Conservation (phyloP, 2,329 filamentous ascomycete genomes). For the Chaetomiaceae sp. region DNA sequence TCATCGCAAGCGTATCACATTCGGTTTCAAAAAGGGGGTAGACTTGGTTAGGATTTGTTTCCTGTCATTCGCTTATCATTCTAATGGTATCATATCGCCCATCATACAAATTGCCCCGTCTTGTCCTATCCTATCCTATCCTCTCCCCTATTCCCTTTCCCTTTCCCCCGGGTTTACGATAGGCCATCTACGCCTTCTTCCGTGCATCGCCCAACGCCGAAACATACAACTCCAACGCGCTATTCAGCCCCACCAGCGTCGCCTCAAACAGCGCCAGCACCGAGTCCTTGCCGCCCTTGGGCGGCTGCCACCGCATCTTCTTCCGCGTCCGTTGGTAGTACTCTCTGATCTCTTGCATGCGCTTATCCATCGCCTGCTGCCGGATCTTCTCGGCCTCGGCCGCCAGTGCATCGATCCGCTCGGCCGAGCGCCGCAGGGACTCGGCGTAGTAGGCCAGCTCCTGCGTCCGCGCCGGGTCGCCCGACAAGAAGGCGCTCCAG, state of each 20-base stretch:
- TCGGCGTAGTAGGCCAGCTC: slow-evolving; percentile 81
- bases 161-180: too few relatives aligned
- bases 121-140: too few relatives aligned
- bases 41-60: too few relatives aligned
- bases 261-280: slow-evolving; percentile 71
- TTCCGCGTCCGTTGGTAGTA: slow-evolving; percentile 69
- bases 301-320: slow-evolving; percentile 64
- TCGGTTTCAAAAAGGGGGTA: too few relatives aligned
- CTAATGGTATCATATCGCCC: slow-evolving; percentile 1
- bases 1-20: too few relatives aligned
- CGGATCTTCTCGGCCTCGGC: slow-evolving; percentile 74
- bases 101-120: too few relatives aligned
- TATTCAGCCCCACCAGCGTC: slow-evolving; percentile 16
- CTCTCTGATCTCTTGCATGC: slow-evolving; percentile 66
- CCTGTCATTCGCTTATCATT: background rate
- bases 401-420: slow-evolving; percentile 76
- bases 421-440: slow-evolving; percentile 70
- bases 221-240: slow-evolving; percentile 19
- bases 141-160: background rate
- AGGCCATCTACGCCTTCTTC: background rate
- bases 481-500: slow-evolving; percentile 87
- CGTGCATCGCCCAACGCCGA: slow-evolving; percentile 6
- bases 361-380: slow-evolving; percentile 58
- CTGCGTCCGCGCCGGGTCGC: slow-evolving; percentile 71
- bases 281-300: slow-evolving; percentile 70